Conservation (phyloP, 2,329 filamentous ascomycete genomes). For the Fusarium xyrophilum region DNA sequence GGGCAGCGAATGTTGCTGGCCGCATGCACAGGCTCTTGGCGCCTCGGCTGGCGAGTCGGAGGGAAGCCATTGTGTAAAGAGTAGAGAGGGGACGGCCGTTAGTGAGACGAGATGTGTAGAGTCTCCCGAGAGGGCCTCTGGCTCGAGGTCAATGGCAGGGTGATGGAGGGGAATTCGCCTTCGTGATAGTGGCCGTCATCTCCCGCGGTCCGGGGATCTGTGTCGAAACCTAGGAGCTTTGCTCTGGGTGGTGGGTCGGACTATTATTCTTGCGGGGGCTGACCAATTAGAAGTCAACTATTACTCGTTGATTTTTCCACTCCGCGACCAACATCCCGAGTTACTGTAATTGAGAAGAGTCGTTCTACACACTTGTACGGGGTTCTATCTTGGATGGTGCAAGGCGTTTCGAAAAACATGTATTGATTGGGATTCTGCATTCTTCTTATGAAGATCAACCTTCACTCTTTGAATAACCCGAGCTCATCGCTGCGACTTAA, state of each 20-base stretch:
- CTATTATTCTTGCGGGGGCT: conserved; percentile 43
- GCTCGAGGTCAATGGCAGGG: conserved; percentile 48
- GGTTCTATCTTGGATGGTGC: neutral
- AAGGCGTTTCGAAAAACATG: neutral
- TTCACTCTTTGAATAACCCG: neutral
- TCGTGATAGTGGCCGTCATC: conserved; percentile 46
- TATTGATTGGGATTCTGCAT: neutral
- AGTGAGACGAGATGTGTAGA: conserved; percentile 40
- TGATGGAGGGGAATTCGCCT: conserved; percentile 44
- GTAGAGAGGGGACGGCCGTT: conserved; percentile 39
- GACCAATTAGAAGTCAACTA: conserved; percentile 43
- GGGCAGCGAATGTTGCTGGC: conserved; percentile 52
- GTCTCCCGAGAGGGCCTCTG: conserved; percentile 47
- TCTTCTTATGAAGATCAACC: neutral
- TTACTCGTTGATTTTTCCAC: conserved; percentile 41
- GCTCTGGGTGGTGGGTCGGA: conserved; percentile 43
- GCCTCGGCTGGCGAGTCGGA: conserved; percentile 75
- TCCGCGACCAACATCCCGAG: conserved; percentile 14
- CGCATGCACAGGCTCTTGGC: conserved; percentile 71
- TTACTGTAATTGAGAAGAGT: neutral
- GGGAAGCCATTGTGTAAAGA: conserved; percentile 68
- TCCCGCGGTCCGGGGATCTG: conserved; percentile 37
- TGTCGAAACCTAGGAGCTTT: conserved; percentile 45
- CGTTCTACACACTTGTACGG: neutral
- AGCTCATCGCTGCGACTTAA: neutral